Conservation (phyloP, 257 asterid species). For the Solanum sitiens region DNA sequence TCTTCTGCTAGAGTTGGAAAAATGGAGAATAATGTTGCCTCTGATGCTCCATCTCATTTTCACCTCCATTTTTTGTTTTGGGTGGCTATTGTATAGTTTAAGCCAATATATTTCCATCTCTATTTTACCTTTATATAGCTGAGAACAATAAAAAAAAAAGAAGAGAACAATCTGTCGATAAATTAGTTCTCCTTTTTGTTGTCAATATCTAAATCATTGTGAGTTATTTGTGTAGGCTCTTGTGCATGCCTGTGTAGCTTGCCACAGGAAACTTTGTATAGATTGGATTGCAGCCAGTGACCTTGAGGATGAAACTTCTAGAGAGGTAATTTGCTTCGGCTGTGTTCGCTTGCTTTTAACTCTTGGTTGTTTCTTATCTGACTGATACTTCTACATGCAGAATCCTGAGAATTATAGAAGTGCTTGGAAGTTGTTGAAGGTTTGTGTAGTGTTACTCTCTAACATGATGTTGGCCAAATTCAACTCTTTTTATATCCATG, state of each 20-base stretch:
- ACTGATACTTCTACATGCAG: conserved; percentile 27
- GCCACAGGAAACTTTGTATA: conserved; percentile 57
- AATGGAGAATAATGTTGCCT: neutral
- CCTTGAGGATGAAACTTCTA: conserved; percentile 66
- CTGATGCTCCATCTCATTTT: neutral
- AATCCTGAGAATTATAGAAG: conserved; percentile 55
- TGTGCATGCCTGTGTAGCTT: conserved; percentile 85
- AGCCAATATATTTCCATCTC: neutral
- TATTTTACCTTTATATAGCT: neutral
- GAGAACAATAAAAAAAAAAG: neutral
- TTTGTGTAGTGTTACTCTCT: conserved; percentile 13
- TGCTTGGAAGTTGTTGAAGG: conserved; percentile 88
- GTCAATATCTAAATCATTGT: neutral
- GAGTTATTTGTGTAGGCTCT: conserved; percentile 65
- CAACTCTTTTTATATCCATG: neutral
- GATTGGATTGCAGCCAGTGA: conserved; percentile 92
- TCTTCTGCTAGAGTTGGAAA: neutral
- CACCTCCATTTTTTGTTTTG: neutral
- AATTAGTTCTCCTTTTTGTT: neutral
- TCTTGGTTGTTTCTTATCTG: conserved; percentile 14
- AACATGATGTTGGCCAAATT: neutral
- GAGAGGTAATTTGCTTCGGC: conserved; percentile 35
- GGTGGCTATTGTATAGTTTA: neutral
- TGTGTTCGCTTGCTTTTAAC: neutral
- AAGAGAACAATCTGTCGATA: neutral